Conservation (phyloP, 352 stramenopile genomes). For the Detonula confervacea region DNA sequence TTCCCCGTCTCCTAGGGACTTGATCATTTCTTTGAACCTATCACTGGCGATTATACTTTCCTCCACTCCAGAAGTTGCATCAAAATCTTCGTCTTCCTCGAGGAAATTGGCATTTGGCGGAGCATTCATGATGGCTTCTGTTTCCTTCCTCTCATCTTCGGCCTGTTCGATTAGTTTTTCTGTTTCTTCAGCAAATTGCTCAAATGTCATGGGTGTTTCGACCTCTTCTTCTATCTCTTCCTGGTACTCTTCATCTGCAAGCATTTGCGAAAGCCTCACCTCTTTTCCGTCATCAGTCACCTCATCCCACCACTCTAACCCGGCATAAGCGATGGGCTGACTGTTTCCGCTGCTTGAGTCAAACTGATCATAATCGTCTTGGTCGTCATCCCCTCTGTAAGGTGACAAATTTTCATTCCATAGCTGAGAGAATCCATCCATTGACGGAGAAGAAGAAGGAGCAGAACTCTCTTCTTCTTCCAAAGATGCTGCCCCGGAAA, state of each 20-base stretch:
- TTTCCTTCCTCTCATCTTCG: conserved; percentile 81
- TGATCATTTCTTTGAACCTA: conserved; percentile 25
- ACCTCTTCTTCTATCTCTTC: conserved; percentile 41
- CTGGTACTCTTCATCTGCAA: conserved; percentile 70
- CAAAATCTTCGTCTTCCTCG: conserved; percentile 36
- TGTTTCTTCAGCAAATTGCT: conserved; percentile 74
- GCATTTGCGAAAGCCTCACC: conserved; percentile 59
- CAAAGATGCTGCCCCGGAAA: conserved; percentile 25
- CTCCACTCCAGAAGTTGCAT: conserved; percentile 17
- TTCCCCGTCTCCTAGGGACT: background rate
- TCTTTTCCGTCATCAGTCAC: conserved; percentile 59
- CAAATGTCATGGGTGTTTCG: conserved; percentile 54
- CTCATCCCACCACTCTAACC: conserved; percentile 58
- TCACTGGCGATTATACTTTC: conserved; percentile 41
- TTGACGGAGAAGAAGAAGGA: conserved; percentile 24
- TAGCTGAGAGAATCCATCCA: conserved; percentile 50
- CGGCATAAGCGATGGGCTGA: conserved; percentile 15
- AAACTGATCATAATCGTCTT: conserved; percentile 20
- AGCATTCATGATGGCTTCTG: conserved; percentile 84
- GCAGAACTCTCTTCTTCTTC: conserved; percentile 35
- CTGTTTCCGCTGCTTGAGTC: background rate
- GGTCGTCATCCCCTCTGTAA: conserved; percentile 33
- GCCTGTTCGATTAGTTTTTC: conserved; percentile 69
- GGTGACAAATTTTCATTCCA: conserved; percentile 41
- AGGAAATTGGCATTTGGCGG: conserved; percentile 65